Percentiles rank a stretch among this genome's conserved stretches.
These are phyloP conservation scores for Silene uniflora DNA, from an alignment of 148 eudicot genomes.

Conservation along the genomic window DNA sequence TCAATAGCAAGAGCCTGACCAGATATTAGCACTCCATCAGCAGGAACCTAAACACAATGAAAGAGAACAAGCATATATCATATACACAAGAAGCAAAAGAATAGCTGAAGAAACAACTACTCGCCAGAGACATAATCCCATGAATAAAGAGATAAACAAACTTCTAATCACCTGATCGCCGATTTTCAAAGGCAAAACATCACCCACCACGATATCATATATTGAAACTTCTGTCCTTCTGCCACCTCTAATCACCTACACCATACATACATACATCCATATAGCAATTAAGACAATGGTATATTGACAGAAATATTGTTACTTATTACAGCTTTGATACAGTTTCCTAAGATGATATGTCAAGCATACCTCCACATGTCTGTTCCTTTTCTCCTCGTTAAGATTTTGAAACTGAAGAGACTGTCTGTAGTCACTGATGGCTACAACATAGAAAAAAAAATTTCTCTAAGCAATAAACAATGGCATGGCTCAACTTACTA, in stretches of 20 bases:
- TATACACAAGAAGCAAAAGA: neutral
- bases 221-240: constrained; percentile 72
- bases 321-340: neutral
- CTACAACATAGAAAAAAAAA: constrained; percentile 35
- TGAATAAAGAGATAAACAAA: constrained; percentile 3
- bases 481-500: too few species aligned
- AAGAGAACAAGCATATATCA: constrained; percentile 8
- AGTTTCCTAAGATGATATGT: neutral
- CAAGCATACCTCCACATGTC: constrained; percentile 75
- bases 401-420: constrained; percentile 87
- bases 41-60: constrained; percentile 59
- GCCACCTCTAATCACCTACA: constrained; percentile 81
- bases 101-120: neutral
- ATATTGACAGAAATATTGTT: neutral
- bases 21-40: constrained; percentile 82
- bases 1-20: constrained; percentile 90
- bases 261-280: neutral
- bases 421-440: constrained; percentile 86
- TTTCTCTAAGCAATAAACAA: too few species aligned
- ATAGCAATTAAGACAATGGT: neutral
- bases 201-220: constrained; percentile 91
- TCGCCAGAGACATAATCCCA: neutral
- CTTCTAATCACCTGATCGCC: constrained; percentile 76
- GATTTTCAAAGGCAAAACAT: constrained; percentile 76
- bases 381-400: constrained; percentile 88